phyloP scores from a whole-genome alignment of 495 filamentous ascomycete genomes.

The Cenococcum geophilum region DNA sequence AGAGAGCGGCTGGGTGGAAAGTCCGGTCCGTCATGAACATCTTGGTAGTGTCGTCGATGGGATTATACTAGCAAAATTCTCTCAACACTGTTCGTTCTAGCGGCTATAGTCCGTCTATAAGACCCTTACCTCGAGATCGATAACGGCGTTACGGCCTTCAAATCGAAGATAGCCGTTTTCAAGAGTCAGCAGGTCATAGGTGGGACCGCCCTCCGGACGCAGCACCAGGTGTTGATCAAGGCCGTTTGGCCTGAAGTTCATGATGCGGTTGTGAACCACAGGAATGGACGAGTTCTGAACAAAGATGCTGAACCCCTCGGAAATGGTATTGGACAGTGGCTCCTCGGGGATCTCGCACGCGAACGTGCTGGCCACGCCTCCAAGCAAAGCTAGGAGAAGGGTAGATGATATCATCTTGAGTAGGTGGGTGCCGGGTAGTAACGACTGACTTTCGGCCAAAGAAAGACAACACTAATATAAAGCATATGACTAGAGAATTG shows the following conservation, averaged over 20 bases:
- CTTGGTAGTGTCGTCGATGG: constrained; percentile 50
- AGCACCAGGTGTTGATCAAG: constrained; percentile 49
- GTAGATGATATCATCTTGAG: neutral
- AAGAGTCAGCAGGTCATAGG: constrained; percentile 43
- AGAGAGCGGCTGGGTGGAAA: constrained; percentile 44
- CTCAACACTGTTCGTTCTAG: neutral
- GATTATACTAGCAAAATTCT: constrained; percentile 40
- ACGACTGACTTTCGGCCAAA: neutral
- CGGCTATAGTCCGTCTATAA: neutral
- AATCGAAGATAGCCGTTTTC: constrained; percentile 42
- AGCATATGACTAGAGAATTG: neutral
- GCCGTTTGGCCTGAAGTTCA: constrained; percentile 48
- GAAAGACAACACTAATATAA: neutral
- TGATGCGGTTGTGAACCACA: constrained; percentile 45
- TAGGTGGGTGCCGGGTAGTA: neutral
- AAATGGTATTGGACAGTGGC: constrained; percentile 41
- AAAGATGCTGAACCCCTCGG: constrained; percentile 42
- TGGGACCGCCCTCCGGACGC: constrained; percentile 43
- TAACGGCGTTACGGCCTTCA: constrained; percentile 40
- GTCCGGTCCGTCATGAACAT: constrained; percentile 50
- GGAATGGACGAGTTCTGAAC: constrained; percentile 48
- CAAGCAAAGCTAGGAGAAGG: neutral
- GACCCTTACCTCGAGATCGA: constrained; percentile 43
- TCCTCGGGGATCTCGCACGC: constrained; percentile 42
- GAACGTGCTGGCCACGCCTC: constrained; percentile 21